Evolutionary conservation across 805 yeast genomes (phyloP).

Genomic region (Spathaspora hagerdaliae): DNA sequence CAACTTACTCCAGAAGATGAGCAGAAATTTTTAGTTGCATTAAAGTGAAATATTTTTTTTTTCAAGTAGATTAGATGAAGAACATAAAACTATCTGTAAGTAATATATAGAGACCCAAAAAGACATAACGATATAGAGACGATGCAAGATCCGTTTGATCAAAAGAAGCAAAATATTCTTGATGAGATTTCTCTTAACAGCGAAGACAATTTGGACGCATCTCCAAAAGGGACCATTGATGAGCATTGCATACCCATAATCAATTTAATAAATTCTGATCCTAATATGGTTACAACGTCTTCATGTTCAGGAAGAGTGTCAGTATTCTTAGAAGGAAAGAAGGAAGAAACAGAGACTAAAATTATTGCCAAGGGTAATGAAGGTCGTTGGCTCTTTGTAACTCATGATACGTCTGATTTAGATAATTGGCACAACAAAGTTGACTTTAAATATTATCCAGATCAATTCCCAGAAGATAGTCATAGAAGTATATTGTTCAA

Average conservation of each 20-base stretch:
- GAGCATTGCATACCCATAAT: conserved; percentile 69
- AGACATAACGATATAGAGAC: too few species aligned
- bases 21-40: conserved; percentile 59
- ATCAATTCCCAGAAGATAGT: conserved; percentile 4
- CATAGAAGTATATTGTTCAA: conserved; percentile 64
- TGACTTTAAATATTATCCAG: conserved; percentile 12
- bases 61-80: too few species aligned
- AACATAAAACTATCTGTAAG: too few species aligned
- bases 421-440: conserved; percentile 44
- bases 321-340: conserved; percentile 68
- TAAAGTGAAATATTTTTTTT: conserved; percentile 25
- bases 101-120: too few species aligned
- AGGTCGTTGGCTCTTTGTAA: conserved; percentile 79
- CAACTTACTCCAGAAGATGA: conserved; percentile 70
- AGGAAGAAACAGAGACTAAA: conserved; percentile 36
- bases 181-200: conserved; percentile 46
- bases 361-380: conserved; percentile 84
- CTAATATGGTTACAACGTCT: conserved; percentile 78
- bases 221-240: conserved; percentile 89
- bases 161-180: conserved; percentile 55
- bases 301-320: conserved; percentile 87
- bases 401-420: conserved; percentile 56
- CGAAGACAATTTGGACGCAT: conserved; percentile 51
- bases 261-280: conserved; percentile 55
- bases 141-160: conserved; percentile 57